Percentiles rank a stretch among this genome's conserved stretches.
Conservation (phyloP, 2,329 filamentous ascomycete genomes). For the Metarhizium brunneum region DNA sequence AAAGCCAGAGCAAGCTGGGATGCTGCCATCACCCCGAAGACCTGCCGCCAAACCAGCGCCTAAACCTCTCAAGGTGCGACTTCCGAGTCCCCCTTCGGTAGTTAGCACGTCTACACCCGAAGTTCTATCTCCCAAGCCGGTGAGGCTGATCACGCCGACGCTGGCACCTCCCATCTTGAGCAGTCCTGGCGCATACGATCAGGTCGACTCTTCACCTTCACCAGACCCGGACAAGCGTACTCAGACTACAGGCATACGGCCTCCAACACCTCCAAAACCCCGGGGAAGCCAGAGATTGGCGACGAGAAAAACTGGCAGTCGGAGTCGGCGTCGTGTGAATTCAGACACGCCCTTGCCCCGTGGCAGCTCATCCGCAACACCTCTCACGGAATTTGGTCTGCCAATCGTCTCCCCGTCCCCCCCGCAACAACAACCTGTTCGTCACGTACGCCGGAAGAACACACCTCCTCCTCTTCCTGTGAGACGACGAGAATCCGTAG, state of each 20-base stretch:
- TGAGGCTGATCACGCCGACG: constrained; percentile 19
- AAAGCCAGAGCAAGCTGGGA: neutral
- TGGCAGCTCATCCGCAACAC: neutral
- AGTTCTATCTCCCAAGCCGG: constrained; percentile 24
- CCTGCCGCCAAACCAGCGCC: neutral
- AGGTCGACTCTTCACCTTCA: constrained; percentile 14
- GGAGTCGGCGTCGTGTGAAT: constrained; percentile 7
- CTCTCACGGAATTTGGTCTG: constrained; percentile 8
- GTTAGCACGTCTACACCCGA: constrained; percentile 14
- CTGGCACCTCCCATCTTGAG: constrained; percentile 14
- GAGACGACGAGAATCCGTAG: constrained; percentile 10
- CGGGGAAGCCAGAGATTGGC: constrained; percentile 16
- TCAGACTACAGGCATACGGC: constrained; percentile 11
- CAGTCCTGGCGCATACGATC: constrained; percentile 6
- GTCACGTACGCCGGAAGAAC: neutral
- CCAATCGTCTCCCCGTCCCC: constrained; percentile 2
- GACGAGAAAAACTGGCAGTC: neutral
- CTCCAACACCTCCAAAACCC: constrained; percentile 29
- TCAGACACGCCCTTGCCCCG: neutral
- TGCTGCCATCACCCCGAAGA: neutral
- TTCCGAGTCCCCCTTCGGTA: constrained; percentile 12
- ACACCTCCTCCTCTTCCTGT: constrained; percentile 8
- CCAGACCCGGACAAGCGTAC: constrained; percentile 20
- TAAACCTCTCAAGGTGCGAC: constrained; percentile 11
- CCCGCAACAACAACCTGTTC: constrained; percentile 3